A percentile compares a stretch with the other conserved stretches of the same genome.
These are phyloP conservation scores for Puccinellia tenuiflora DNA, from an alignment of 176 grass and related monocot genomes.

Conservation along the genomic window DNA sequence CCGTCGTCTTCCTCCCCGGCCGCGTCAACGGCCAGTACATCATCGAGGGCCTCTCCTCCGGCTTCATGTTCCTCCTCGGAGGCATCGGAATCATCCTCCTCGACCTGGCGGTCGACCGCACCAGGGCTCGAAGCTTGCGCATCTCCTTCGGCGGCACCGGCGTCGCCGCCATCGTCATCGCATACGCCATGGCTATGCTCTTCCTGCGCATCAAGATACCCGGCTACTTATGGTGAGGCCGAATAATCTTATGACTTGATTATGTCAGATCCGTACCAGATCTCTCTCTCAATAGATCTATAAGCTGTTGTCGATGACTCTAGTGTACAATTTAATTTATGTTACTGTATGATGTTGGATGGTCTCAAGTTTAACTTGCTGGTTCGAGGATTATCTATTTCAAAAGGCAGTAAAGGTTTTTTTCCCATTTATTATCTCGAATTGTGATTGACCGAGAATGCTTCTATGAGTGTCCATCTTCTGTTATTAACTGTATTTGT, in stretches of 20 bases:
- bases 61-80: conserved; percentile 92
- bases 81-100: conserved; percentile 83
- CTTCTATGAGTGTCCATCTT: neutral
- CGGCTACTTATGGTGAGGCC: conserved; percentile 73
- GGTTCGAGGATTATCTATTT: conserved; percentile 22
- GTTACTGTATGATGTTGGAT: conserved; percentile 15
- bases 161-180: conserved; percentile 45
- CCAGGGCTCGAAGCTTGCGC: conserved; percentile 68
- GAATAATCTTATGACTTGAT: neutral
- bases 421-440: neutral
- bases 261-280: conserved; percentile 22
- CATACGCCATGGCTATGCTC: conserved; percentile 87
- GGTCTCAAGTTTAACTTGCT: neutral
- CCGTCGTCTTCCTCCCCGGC: conserved; percentile 85
- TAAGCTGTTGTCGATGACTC: conserved; percentile 4
- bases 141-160: conserved; percentile 64
- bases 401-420: neutral
- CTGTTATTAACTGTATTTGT: neutral
- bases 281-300: conserved; percentile 13
- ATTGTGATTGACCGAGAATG: neutral
- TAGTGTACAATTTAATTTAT: conserved; percentile 17
- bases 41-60: conserved; percentile 96
- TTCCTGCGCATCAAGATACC: conserved; percentile 95
- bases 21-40: conserved; percentile 97
- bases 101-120: conserved; percentile 79